Conservation (phyloP, 2,329 filamentous ascomycete species). For the Lomentospora prolificans region DNA sequence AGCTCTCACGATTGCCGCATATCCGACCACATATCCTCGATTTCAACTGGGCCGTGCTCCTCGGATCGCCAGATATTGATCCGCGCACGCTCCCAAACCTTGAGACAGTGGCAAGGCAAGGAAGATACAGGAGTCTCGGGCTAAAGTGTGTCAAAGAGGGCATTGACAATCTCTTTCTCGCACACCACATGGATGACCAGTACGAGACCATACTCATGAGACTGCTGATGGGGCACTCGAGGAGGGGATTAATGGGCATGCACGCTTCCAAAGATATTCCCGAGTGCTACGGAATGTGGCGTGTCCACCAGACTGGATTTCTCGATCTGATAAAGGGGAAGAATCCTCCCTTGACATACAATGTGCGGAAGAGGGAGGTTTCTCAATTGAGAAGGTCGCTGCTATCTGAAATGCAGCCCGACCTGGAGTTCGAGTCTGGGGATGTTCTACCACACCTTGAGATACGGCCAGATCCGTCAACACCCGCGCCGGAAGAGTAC, state of each 20-base stretch:
- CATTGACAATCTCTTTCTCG: slow-evolving; percentile 59
- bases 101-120: slow-evolving; percentile 64
- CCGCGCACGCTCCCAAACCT: slow-evolving; percentile 46
- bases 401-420: neutral
- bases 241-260: slow-evolving; percentile 67
- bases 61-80: slow-evolving; percentile 18
- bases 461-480: neutral
- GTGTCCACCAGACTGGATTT: slow-evolving; percentile 57
- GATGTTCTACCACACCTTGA: neutral
- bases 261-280: slow-evolving; percentile 59
- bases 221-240: slow-evolving; percentile 54
- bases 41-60: slow-evolving; percentile 19
- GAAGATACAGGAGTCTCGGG: slow-evolving; percentile 66
- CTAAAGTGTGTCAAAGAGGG: slow-evolving; percentile 39
- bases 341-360: slow-evolving; percentile 28
- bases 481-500: neutral
- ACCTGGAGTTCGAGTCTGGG: neutral
- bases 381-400: slow-evolving; percentile 17
- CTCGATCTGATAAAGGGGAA: slow-evolving; percentile 32
- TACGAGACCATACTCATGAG: slow-evolving; percentile 84
- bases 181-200: slow-evolving; percentile 84
- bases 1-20: slow-evolving; percentile 26
- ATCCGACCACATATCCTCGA: slow-evolving; percentile 17
- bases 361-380: slow-evolving; percentile 20
- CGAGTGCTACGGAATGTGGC: slow-evolving; percentile 68